Percentiles rank a stretch among this genome's conserved stretches.
phyloP scores from a whole-genome alignment of 371 early-diverging fungal species.

The Circinella minor region DNA sequence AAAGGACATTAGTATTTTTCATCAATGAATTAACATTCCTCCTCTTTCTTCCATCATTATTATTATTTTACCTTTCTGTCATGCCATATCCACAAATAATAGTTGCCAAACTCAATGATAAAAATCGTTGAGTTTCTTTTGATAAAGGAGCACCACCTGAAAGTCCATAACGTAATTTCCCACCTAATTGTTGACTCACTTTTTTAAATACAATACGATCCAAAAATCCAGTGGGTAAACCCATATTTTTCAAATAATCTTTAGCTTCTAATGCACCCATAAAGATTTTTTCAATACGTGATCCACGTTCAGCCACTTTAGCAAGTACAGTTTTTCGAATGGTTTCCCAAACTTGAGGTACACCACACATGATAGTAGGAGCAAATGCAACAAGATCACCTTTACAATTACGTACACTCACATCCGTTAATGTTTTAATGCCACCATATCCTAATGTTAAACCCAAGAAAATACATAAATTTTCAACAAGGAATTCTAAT shows the following conservation, averaged over 20 bases:
- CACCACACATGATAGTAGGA: slow-evolving; percentile 87
- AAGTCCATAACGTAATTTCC: slow-evolving; percentile 70
- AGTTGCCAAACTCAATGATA: slow-evolving; percentile 66
- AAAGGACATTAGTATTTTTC: background rate
- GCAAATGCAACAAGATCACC: slow-evolving; percentile 78
- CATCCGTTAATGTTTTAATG: slow-evolving; percentile 81
- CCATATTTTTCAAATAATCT: slow-evolving; percentile 46
- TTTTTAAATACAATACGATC: slow-evolving; percentile 76
- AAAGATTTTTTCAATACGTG: slow-evolving; percentile 51
- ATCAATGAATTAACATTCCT: too few species aligned
- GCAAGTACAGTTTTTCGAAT: slow-evolving; percentile 75
- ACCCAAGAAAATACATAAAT: slow-evolving; percentile 68
- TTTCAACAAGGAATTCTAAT: slow-evolving; percentile 79
- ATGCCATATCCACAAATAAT: slow-evolving; percentile 81
- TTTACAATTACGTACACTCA: slow-evolving; percentile 82
- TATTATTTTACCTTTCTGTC: slow-evolving; percentile 23
- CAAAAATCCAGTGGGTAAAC: slow-evolving; percentile 62
- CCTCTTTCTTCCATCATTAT: too few species aligned
- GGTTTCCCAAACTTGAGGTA: slow-evolving; percentile 86
- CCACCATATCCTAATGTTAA: slow-evolving; percentile 82
- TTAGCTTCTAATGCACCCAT: slow-evolving; percentile 59
- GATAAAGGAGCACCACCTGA: slow-evolving; percentile 86
- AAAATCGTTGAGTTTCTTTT: slow-evolving; percentile 67
- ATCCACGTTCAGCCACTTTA: slow-evolving; percentile 45
- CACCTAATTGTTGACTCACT: slow-evolving; percentile 77